Evolutionary conservation across 164 flowering plant genomes (phyloP), one percentile per base, ranked within the genome.

Genomic region (Chloranthus sessilifolius): DNA sequence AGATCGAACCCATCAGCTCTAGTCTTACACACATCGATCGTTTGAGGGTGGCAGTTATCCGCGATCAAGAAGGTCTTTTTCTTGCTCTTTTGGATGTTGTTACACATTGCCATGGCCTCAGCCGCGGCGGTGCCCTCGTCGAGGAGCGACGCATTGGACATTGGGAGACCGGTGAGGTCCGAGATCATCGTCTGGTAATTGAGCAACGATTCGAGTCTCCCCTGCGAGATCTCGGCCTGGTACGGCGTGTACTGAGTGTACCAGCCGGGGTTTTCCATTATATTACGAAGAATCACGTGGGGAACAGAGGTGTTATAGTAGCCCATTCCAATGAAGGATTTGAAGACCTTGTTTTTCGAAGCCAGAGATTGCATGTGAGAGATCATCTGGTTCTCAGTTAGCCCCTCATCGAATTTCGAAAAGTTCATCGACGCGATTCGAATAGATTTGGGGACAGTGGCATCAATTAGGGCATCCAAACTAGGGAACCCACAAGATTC

Each of bases 31-130:
- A 92, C 43, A 67, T 88, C 96, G 37, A 92, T 81, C 2, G 99
- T 86, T 47, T 92, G 97, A 0, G 96, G 97, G 59, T 88, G 97
- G 33, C 94, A 84, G 52, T 84, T 82, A 50, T 62, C 79, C n/a
- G 96, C 89, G 47, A 92, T 84, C 11, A 92, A 7, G 56, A 92
- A 92, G 1, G 95, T 86, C 61, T 86, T 92, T 71, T 80, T 85
- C 72, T 88, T 88, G 8, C 92, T 76, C 58, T 85, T 87, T 46
- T 11, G 64, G 35, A 88, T 92, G 56, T 78, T 82, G 47, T 86
- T 86, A 71, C 99, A 92, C 97, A 92, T 88, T 2, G 99, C 75
- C 99, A 92, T 92, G 6, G 99, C 99, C 74, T 92, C 99, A 0
- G 99, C 99, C 1, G 97, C 97, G 0, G 99, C 97, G 1, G 99